phyloP scores from a whole-genome alignment of 805 yeast genomes.

The Spathaspora boniae region DNA sequence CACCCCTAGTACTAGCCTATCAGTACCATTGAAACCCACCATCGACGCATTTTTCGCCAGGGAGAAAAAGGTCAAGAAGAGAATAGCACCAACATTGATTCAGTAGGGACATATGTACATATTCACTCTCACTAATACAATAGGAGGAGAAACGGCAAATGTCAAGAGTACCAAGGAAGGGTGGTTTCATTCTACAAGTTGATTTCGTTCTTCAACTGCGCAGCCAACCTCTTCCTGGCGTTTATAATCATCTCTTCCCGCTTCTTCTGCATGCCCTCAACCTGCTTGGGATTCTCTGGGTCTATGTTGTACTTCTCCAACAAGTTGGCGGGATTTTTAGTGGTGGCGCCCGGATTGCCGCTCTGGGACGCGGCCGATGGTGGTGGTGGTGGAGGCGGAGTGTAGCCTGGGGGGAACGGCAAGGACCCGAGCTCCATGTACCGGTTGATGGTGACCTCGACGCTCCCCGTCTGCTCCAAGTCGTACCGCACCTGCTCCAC shows the following conservation, averaged over 20 bases:
- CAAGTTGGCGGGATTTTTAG: slow-evolving; percentile 14
- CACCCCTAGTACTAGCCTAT: no score
- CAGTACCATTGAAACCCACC: slow-evolving; percentile 5
- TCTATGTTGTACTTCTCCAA: slow-evolving; percentile 45
- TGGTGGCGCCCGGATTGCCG: slow-evolving; percentile 3
- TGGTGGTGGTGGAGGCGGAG: slow-evolving; percentile 15
- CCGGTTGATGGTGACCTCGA: slow-evolving; percentile 74
- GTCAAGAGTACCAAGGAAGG: no score
- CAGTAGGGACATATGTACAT: neutral
- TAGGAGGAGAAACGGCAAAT: no score
- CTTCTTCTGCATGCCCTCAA: slow-evolving; percentile 22
- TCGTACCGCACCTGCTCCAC: slow-evolving; percentile 70
- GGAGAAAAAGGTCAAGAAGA: slow-evolving; percentile 14
- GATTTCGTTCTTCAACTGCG: slow-evolving; percentile 28
- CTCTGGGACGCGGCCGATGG: slow-evolving; percentile 10
- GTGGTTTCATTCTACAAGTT: slow-evolving; percentile 5
- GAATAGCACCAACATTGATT: slow-evolving; percentile 20
- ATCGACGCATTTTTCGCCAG: slow-evolving; percentile 12
- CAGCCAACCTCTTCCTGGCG: slow-evolving; percentile 47
- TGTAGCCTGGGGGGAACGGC: slow-evolving; percentile 50
- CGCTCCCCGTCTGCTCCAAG: slow-evolving; percentile 73
- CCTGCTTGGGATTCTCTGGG: slow-evolving; percentile 14
- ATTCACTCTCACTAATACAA: neutral
- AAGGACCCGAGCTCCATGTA: slow-evolving; percentile 59
- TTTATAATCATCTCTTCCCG: slow-evolving; percentile 39